Evolutionary conservation across 1,284 basidiomycete genomes (phyloP).

Genomic region (Cryptococcus jaspeensis): DNA sequence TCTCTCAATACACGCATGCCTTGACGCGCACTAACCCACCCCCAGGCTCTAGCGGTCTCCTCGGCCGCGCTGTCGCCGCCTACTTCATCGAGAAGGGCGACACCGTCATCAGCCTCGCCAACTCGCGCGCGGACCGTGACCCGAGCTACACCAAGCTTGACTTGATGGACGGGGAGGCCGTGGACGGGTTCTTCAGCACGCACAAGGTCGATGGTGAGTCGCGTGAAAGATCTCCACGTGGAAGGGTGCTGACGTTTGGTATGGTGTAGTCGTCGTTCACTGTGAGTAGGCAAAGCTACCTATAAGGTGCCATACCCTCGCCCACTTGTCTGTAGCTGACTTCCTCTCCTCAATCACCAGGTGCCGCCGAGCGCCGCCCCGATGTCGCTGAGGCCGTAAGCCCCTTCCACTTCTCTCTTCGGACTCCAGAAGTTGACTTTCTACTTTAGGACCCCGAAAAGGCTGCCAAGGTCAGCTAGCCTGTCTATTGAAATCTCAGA

Average conservation of each 20-base stretch:
- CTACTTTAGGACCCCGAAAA: conserved; percentile 49
- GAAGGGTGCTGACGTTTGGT: neutral
- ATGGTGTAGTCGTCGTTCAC: conserved; percentile 50
- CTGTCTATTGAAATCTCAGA: neutral
- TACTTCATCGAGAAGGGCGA: conserved; percentile 36
- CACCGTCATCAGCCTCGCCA: conserved; percentile 51
- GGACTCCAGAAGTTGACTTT: neutral
- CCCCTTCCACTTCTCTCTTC: neutral
- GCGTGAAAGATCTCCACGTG: neutral
- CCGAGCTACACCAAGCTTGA: conserved; percentile 51
- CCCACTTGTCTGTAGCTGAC: neutral
- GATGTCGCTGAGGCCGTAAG: conserved; percentile 49
- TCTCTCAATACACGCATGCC: conserved; percentile 1
- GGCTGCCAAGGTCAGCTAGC: conserved; percentile 35
- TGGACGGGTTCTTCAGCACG: conserved; percentile 47
- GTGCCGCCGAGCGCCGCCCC: conserved; percentile 54
- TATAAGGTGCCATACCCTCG: neutral
- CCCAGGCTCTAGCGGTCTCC: conserved; percentile 54
- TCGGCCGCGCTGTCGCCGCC: conserved; percentile 52
- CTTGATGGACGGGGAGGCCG: conserved; percentile 49
- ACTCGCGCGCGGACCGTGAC: conserved; percentile 42
- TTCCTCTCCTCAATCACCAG: conserved; percentile 13
- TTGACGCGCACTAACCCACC: conserved; percentile 4
- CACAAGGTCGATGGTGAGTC: conserved; percentile 46
- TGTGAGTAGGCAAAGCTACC: conserved; percentile 23